Percentiles rank a stretch among this genome's conserved stretches.
Conservation (phyloP, 2,329 filamentous ascomycete genomes). For the Calycina marina region DNA sequence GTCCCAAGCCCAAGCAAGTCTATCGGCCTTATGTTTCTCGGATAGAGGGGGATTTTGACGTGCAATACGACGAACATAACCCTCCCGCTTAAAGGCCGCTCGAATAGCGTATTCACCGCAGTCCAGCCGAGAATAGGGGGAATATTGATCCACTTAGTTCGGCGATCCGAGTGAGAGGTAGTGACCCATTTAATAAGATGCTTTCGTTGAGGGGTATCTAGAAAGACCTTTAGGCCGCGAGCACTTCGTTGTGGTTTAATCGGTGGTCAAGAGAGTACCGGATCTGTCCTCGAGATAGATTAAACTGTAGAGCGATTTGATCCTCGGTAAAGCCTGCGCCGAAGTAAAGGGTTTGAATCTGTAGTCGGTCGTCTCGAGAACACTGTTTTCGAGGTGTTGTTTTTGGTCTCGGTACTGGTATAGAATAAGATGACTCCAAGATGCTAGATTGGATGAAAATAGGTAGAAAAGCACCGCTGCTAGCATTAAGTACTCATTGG, state of each 20-base stretch:
- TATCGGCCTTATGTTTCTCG: constrained; percentile 1
- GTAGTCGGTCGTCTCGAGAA: constrained; percentile 6
- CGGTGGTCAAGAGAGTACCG: constrained; percentile 5
- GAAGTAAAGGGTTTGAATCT: constrained; percentile 7
- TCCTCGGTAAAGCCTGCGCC: constrained; percentile 4
- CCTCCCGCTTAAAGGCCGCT: constrained; percentile 2
- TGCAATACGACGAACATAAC: constrained; percentile 2
- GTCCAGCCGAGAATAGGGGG: constrained; percentile 5
- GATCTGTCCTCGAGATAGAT: constrained; percentile 4
- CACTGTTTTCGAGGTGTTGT: constrained; percentile 1
- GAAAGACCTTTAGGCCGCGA: constrained; percentile 1
- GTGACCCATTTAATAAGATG: constrained; percentile 9
- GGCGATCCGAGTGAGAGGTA: constrained; percentile 5
- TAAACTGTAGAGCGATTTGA: constrained; percentile 6
- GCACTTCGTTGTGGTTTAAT: constrained; percentile 7
- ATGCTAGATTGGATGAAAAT: not conserved
- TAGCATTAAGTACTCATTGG: constrained; percentile 1
- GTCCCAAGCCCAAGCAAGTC: constrained; percentile 5
- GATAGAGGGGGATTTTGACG: constrained; percentile 5
- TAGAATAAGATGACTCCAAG: constrained; percentile 2
- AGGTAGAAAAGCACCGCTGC: not conserved
- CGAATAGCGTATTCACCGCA: constrained; percentile 6
- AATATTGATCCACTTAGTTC: constrained; percentile 6
- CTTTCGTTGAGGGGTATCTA: constrained; percentile 7
- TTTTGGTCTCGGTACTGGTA: constrained; percentile 5